These are phyloP conservation scores for Lepidium sativum DNA, from an alignment of 345 rosid genomes.

Conservation along the genomic window DNA sequence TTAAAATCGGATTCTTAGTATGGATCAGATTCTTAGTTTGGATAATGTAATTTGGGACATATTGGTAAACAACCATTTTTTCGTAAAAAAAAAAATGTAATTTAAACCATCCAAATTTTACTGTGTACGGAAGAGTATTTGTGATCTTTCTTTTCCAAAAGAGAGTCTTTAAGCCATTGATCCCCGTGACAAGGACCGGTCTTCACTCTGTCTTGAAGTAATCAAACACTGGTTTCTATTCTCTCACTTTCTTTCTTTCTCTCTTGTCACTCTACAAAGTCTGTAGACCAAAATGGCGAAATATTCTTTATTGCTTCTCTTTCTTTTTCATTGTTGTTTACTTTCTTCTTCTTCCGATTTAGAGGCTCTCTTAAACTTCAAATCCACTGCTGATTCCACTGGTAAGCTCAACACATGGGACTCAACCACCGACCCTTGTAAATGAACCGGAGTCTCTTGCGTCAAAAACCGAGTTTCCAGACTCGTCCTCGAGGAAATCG, in stretches of 20 bases:
- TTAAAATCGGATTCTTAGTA: no score
- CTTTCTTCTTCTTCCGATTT: slow-evolving; percentile 38
- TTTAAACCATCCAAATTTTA: no score
- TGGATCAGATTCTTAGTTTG: no score
- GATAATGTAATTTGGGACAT: no score
- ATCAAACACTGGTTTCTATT: slow-evolving; percentile 5
- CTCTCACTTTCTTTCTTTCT: neutral
- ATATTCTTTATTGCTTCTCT: slow-evolving; percentile 6
- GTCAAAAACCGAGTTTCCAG: slow-evolving; percentile 48
- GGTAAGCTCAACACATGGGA: slow-evolving; percentile 56
- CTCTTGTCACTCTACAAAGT: slow-evolving; percentile 2
- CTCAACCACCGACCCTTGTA: slow-evolving; percentile 43
- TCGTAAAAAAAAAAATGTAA: no score
- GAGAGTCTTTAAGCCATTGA: no score
- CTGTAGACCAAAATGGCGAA: slow-evolving; percentile 40
- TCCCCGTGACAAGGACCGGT: no score
- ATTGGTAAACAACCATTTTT: no score
- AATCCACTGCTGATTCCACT: slow-evolving; percentile 44
- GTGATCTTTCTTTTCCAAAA: no score
- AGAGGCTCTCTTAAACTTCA: slow-evolving; percentile 45
- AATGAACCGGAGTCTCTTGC: slow-evolving; percentile 71
- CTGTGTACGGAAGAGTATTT: no score
- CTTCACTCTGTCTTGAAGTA: neutral
- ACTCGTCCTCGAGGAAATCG: slow-evolving; percentile 59
- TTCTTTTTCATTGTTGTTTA: neutral